phyloP scores from a whole-genome alignment of 163 green algal genomes.

The Chlamydomonas reinhardtii region DNA sequence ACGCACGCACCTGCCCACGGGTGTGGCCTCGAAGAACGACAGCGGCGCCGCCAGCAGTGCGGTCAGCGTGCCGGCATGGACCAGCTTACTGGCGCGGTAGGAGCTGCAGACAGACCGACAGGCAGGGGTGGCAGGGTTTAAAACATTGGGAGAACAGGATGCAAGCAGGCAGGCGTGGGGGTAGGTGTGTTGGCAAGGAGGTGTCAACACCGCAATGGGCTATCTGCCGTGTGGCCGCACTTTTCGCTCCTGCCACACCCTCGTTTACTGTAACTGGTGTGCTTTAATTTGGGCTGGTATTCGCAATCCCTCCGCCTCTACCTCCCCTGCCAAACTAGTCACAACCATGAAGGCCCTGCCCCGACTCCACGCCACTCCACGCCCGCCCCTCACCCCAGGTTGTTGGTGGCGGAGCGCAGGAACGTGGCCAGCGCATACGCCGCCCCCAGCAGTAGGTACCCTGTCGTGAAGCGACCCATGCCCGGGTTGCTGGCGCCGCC shows the following conservation, averaged over 20 bases:
- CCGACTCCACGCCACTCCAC: neutral
- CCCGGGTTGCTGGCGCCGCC: neutral
- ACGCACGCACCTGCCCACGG: conserved; percentile 42
- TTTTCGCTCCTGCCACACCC: too few relatives aligned
- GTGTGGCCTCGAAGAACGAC: conserved; percentile 34
- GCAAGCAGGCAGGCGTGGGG: too few relatives aligned
- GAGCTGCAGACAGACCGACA: neutral
- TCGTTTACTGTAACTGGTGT: too few relatives aligned
- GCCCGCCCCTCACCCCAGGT: conserved; percentile 1
- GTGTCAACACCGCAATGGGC: too few relatives aligned
- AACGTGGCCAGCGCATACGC: conserved; percentile 24
- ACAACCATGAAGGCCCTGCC: too few relatives aligned
- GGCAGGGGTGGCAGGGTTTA: too few relatives aligned
- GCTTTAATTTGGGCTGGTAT: too few relatives aligned
- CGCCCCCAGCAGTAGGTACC: conserved; percentile 12
- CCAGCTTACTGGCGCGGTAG: conserved; percentile 30
- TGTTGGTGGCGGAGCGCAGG: conserved; percentile 27
- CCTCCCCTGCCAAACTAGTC: too few relatives aligned
- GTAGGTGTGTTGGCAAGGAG: too few relatives aligned
- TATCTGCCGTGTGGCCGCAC: too few relatives aligned
- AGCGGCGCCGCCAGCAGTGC: conserved; percentile 20
- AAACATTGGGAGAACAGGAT: too few relatives aligned
- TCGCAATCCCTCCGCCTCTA: too few relatives aligned
- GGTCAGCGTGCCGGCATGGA: conserved; percentile 13
- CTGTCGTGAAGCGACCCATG: neutral